phyloP scores from a whole-genome alignment of 2,329 filamentous ascomycete species.

The Conoideocrella luteorostrata region DNA sequence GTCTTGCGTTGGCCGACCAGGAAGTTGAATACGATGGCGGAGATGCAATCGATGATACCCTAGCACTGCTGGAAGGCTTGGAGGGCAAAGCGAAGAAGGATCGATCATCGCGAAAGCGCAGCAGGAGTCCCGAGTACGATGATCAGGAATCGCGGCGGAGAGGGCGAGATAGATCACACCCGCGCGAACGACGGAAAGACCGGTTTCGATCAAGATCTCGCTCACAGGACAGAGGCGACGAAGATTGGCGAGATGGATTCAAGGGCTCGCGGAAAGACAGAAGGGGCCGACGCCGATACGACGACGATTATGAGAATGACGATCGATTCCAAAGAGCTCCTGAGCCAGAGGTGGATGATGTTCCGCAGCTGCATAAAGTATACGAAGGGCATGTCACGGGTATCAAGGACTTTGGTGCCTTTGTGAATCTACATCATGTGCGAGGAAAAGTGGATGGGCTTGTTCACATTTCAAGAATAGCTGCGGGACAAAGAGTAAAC shows the following conservation, averaged over 20 bases:
- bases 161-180: conserved; percentile 33
- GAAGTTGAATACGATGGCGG: conserved; percentile 35
- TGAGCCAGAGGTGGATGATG: conserved; percentile 70
- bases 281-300: conserved; percentile 32
- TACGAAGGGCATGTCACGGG: conserved; percentile 88
- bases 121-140: conserved; percentile 50
- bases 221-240: conserved; percentile 33
- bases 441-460: conserved; percentile 85
- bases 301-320: conserved; percentile 40
- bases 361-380: conserved; percentile 75
- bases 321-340: conserved; percentile 61
- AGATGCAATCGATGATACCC: conserved; percentile 83
- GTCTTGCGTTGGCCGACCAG: conserved; percentile 79
- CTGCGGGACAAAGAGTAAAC: conserved; percentile 77
- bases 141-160: conserved; percentile 33
- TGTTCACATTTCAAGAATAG: conserved; percentile 87
- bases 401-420: conserved; percentile 91
- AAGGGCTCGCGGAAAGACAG: conserved; percentile 25
- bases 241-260: conserved; percentile 37
- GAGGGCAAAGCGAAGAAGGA: conserved; percentile 58
- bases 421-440: conserved; percentile 86
- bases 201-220: conserved; percentile 31
- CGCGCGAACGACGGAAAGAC: conserved; percentile 34
- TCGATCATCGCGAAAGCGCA: conserved; percentile 48
- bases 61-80: conserved; percentile 82